These are phyloP conservation scores for Groenewaldozyma tartarivorans DNA, from an alignment of 805 yeast species.

Conservation along the genomic window DNA sequence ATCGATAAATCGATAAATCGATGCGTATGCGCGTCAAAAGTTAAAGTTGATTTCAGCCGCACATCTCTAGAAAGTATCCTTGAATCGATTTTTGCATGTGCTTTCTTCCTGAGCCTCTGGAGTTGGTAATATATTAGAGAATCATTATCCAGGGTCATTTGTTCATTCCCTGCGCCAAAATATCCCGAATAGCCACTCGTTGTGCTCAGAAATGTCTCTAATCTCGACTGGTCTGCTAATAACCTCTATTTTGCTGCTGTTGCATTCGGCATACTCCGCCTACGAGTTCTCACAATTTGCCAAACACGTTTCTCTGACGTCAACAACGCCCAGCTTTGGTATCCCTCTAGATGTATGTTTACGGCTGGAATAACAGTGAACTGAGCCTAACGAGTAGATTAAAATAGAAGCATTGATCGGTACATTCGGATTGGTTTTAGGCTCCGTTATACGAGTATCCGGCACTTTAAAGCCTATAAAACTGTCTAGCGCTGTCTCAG, in stretches of 20 bases:
- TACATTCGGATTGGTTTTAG: slow-evolving; percentile 32
- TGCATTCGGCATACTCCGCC: slow-evolving; percentile 21
- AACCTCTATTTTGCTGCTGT: slow-evolving; percentile 11
- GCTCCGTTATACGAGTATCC: slow-evolving; percentile 25
- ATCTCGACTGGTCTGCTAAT: too few relatives aligned
- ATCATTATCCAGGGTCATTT: too few relatives aligned
- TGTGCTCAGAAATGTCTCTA: too few relatives aligned
- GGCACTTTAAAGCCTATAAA: slow-evolving; percentile 37
- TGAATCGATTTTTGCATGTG: too few relatives aligned
- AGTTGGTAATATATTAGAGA: too few relatives aligned
- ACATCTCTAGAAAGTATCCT: too few relatives aligned
- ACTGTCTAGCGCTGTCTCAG: slow-evolving; percentile 40
- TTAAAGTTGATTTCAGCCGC: too few relatives aligned
- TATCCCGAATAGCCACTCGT: too few relatives aligned
- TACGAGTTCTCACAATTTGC: slow-evolving; percentile 19
- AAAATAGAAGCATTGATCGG: slow-evolving; percentile 43
- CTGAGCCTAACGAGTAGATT: slow-evolving; percentile 25
- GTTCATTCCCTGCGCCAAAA: too few relatives aligned
- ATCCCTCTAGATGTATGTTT: slow-evolving; percentile 17
- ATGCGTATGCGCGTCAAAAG: too few relatives aligned
- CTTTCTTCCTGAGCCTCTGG: too few relatives aligned
- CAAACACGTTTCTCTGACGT: slow-evolving; percentile 11
- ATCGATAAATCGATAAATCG: too few relatives aligned
- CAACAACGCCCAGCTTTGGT: slow-evolving; percentile 7
- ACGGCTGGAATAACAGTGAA: not conserved